These are phyloP conservation scores for Musa schizocarpa DNA, from an alignment of 176 grass and related monocot species.

Conservation along the genomic window DNA sequence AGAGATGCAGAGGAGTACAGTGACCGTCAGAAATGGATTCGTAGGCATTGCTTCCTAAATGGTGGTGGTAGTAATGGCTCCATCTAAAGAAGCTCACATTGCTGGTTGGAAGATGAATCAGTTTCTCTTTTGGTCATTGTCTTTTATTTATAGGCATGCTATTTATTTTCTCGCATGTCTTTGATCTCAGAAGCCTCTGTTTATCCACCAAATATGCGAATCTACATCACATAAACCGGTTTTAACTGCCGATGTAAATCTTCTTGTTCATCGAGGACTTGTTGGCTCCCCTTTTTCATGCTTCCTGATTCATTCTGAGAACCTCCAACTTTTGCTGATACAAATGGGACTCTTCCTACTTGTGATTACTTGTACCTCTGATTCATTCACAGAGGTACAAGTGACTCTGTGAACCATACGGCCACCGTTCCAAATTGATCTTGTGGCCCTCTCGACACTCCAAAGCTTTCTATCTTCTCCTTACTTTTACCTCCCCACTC, in stretches of 20 bases:
- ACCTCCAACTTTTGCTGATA: not conserved
- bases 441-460: not conserved
- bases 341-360: not conserved
- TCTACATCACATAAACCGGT: slow-evolving; percentile 1
- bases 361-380: not conserved
- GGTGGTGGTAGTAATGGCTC: slow-evolving; percentile 13
- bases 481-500: not conserved
- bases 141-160: not conserved
- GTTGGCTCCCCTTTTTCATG: not conserved
- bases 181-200: not conserved
- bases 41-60: slow-evolving; percentile 10
- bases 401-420: not conserved
- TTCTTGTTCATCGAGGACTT: not conserved
- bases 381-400: not conserved
- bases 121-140: not conserved
- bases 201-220: not conserved
- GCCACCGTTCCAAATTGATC: not conserved
- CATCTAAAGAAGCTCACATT: slow-evolving; percentile 18
- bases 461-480: not conserved
- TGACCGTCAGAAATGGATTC: slow-evolving; percentile 13
- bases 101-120: slow-evolving; percentile 13
- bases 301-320: not conserved
- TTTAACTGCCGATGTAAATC: not conserved
- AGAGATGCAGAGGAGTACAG: not conserved
- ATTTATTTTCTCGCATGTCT: not conserved